A percentile compares a stretch with the other conserved stretches of the same genome.
phyloP scores from a whole-genome alignment of 805 yeast species.

The Teunomyces tritomae region DNA sequence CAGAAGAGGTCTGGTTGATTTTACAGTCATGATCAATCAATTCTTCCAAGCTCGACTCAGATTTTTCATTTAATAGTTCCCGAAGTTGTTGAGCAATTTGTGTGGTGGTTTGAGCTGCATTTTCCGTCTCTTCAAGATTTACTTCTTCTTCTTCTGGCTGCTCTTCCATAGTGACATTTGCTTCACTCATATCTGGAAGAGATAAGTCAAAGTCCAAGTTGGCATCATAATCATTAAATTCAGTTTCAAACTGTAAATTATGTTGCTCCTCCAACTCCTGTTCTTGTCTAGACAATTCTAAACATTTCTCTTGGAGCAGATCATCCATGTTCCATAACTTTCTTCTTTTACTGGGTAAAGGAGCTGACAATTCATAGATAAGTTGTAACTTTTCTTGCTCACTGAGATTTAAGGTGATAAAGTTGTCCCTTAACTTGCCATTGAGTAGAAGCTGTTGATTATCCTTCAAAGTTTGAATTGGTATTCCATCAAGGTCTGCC shows the following conservation, averaged over 20 bases:
- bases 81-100: constrained; percentile 52
- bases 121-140: constrained; percentile 23
- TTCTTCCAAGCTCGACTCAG: constrained; percentile 31
- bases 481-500: constrained; percentile 45
- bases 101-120: constrained; percentile 48
- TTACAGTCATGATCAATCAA: constrained; percentile 38
- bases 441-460: constrained; percentile 27
- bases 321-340: constrained; percentile 29
- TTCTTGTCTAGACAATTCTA: constrained; percentile 25
- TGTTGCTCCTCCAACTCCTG: constrained; percentile 18
- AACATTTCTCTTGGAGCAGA: constrained; percentile 27
- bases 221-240: constrained; percentile 14
- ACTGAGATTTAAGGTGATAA: constrained; percentile 26
- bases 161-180: not conserved
- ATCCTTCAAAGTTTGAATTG: constrained; percentile 30
- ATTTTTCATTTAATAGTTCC: constrained; percentile 23
- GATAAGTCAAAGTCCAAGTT: constrained; percentile 26
- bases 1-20: constrained; percentile 11
- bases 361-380: constrained; percentile 33
- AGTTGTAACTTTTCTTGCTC: constrained; percentile 32
- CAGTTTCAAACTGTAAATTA: constrained; percentile 14
- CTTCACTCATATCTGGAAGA: constrained; percentile 24
- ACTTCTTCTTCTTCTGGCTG: constrained; percentile 7
- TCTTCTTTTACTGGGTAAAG: constrained; percentile 22
- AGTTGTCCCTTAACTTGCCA: constrained; percentile 14